These are phyloP conservation scores for Colletotrichum brevisporum DNA, from an alignment of 2,329 filamentous ascomycete genomes.

Conservation along the genomic window DNA sequence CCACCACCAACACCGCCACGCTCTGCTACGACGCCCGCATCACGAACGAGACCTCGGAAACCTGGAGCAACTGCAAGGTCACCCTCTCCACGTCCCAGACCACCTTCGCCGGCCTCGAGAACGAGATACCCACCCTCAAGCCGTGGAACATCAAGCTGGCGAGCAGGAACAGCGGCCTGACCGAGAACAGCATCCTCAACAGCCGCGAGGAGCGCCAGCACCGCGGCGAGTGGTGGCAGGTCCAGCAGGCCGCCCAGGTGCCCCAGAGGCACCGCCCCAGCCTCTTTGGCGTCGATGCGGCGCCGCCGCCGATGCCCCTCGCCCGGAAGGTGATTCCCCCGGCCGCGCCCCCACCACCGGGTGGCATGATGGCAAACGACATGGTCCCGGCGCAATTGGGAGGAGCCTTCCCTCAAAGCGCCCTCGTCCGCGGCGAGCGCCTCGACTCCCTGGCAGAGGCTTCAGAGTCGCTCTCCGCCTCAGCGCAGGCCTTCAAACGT, in stretches of 20 bases:
- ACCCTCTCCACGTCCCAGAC: constrained; percentile 75
- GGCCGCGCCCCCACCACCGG: neutral
- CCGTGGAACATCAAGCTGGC: constrained; percentile 70
- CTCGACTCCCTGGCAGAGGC: too few relatives aligned
- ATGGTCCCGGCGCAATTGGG: too few relatives aligned
- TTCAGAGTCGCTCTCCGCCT: too few relatives aligned
- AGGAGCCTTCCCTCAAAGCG: too few relatives aligned
- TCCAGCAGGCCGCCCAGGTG: constrained; percentile 43
- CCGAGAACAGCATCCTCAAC: constrained; percentile 49
- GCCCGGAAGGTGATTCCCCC: too few relatives aligned
- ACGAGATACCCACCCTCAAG: constrained; percentile 66
- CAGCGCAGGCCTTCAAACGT: too few relatives aligned
- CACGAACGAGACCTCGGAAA: constrained; percentile 74
- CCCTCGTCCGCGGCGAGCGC: too few relatives aligned
- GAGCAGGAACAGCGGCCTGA: constrained; percentile 43
- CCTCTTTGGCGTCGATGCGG: constrained; percentile 25
- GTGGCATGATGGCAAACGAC: too few relatives aligned
- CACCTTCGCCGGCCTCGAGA: constrained; percentile 67
- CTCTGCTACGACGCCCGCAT: constrained; percentile 75
- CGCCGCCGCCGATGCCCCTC: neutral
- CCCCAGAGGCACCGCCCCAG: constrained; percentile 46
- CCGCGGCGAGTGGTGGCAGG: constrained; percentile 49
- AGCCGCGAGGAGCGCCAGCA: constrained; percentile 57
- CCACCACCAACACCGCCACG: constrained; percentile 64
- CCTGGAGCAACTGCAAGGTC: constrained; percentile 72